These are phyloP conservation scores for Sphaerulina vaccinii DNA, from an alignment of 2,329 filamentous ascomycete species.

Conservation along the genomic window DNA sequence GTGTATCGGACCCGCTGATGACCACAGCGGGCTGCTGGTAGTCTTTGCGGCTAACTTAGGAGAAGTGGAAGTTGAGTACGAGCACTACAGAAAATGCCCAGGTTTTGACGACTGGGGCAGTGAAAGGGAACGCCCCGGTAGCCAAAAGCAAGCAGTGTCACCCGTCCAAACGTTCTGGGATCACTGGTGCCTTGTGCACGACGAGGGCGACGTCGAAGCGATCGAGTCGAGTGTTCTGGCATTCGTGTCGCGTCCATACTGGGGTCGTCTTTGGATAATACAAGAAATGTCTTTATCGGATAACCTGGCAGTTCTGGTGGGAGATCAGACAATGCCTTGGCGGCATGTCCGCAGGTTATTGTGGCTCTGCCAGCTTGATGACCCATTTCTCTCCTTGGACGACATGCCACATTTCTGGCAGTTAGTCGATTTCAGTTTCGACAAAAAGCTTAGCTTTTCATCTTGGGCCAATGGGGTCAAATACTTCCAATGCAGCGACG, in stretches of 20 bases:
- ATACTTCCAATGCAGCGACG: background rate
- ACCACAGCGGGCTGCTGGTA: background rate
- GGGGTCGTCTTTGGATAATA: slow-evolving; percentile 12
- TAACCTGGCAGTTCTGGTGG: background rate
- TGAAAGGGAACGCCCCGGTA: no score
- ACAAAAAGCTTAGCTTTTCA: background rate
- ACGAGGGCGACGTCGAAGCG: background rate
- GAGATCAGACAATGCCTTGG: background rate
- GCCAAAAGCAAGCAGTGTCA: no score
- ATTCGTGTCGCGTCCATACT: slow-evolving; percentile 1
- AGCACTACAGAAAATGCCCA: background rate
- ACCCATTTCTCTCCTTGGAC: no score
- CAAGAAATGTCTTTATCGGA: slow-evolving; percentile 1
- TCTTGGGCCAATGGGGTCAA: background rate
- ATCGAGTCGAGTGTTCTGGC: background rate
- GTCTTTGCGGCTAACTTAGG: background rate
- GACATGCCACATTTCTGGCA: background rate
- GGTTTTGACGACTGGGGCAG: no score
- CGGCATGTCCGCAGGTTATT: background rate
- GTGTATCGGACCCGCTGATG: slow-evolving; percentile 9
- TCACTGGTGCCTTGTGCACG: background rate
- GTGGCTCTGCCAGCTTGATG: background rate
- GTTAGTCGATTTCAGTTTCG: background rate
- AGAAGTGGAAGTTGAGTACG: background rate
- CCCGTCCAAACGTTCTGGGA: background rate